phyloP scores from a whole-genome alignment of 2,329 filamentous ascomycete genomes.

The Fusarium paranaense region DNA sequence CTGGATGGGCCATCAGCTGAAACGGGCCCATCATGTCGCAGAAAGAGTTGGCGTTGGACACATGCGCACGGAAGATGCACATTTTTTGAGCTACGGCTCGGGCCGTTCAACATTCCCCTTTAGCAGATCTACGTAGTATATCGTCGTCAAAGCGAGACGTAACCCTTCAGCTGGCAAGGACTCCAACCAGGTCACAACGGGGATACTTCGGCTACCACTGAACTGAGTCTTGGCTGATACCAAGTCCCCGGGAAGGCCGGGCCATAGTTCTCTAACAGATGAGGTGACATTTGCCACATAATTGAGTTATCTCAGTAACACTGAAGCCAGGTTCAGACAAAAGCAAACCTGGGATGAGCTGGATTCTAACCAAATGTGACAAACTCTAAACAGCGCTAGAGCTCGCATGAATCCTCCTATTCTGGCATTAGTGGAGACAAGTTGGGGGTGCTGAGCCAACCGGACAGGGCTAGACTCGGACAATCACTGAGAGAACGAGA shows the following conservation, averaged over 20 bases:
- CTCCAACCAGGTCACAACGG: no score
- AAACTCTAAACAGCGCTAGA: slow-evolving; percentile 20
- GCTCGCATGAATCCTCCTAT: slow-evolving; percentile 6
- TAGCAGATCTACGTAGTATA: neutral
- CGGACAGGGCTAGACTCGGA: slow-evolving; percentile 12
- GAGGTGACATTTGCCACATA: neutral
- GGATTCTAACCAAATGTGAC: neutral
- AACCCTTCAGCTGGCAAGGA: no score
- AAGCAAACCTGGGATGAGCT: neutral
- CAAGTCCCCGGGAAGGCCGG: no score
- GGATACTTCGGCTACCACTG: no score
- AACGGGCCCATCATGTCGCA: neutral
- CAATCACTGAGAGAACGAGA: slow-evolving; percentile 26
- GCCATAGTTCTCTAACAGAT: neutral
- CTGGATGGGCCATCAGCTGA: neutral
- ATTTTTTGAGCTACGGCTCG: neutral
- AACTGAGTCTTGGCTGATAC: no score
- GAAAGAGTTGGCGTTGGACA: neutral
- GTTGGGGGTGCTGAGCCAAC: neutral
- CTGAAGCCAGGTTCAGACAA: neutral
- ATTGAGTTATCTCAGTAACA: no score
- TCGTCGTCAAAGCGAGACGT: neutral
- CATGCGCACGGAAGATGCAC: neutral
- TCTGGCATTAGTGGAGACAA: slow-evolving; percentile 5
- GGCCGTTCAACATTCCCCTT: slow-evolving; percentile 1